Conservation (phyloP, 106 monocot species). For the Dendrobium catenatum region DNA sequence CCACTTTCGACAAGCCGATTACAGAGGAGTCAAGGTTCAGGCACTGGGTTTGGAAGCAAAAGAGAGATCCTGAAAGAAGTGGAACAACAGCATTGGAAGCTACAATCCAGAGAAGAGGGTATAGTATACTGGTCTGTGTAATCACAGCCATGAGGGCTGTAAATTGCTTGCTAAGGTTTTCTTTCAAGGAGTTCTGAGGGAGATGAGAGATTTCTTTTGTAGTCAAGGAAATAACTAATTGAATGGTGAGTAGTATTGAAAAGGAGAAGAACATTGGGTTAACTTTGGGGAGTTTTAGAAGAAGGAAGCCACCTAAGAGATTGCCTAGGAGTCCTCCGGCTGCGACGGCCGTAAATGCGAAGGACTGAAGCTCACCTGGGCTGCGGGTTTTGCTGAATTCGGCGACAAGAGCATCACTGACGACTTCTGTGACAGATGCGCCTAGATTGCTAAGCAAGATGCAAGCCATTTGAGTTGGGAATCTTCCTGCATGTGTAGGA, state of each 20-base stretch:
- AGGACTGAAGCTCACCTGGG: constrained; percentile 59
- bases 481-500: constrained; percentile 31
- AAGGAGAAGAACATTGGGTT: constrained; percentile 58
- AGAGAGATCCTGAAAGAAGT: constrained; percentile 69
- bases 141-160: constrained; percentile 39
- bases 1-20: constrained; percentile 80
- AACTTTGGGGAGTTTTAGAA: constrained; percentile 50
- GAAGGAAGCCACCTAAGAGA: constrained; percentile 56
- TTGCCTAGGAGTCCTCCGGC: constrained; percentile 66
- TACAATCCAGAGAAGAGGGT: constrained; percentile 64
- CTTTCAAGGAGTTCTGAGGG: constrained; percentile 24
- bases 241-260: constrained; percentile 46
- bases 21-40: constrained; percentile 58
- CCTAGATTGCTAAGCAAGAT: constrained; percentile 76
- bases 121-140: constrained; percentile 31
- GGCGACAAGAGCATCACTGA: constrained; percentile 57
- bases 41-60: constrained; percentile 74
- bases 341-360: constrained; percentile 62
- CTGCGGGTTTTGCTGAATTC: constrained; percentile 54
- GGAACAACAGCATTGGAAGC: constrained; percentile 67
- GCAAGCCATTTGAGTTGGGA: constrained; percentile 56
- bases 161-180: constrained; percentile 50
- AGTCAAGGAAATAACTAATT: constrained; percentile 55
- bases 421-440: constrained; percentile 77
- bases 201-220: constrained; percentile 24